Conservation (phyloP, 768 basidiomycete genomes). For the Panaeolus cyanescens region DNA sequence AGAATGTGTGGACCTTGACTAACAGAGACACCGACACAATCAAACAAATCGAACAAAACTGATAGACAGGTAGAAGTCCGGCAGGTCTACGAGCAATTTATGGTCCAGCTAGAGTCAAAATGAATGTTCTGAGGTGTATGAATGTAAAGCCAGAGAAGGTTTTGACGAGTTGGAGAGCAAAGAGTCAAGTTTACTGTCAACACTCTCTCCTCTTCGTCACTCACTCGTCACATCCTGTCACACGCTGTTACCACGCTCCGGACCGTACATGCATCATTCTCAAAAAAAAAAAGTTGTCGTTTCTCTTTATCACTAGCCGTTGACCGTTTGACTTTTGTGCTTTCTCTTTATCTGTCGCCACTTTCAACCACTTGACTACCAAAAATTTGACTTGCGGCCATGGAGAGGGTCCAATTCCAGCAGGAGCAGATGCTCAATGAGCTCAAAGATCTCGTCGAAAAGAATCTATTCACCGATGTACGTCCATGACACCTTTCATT, state of each 20-base stretch:
- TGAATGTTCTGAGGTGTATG: background rate
- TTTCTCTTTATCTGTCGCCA: background rate
- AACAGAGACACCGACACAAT: background rate
- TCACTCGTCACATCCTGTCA: background rate
- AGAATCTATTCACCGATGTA: constrained; percentile 81
- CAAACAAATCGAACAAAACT: background rate
- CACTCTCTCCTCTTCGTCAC: background rate
- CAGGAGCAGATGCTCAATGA: constrained; percentile 96
- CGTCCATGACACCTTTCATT: constrained; percentile 21
- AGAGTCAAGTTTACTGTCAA: background rate
- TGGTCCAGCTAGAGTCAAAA: background rate
- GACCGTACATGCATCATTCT: background rate
- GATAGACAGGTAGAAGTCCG: background rate
- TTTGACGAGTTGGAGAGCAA: background rate
- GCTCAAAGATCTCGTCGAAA: constrained; percentile 89
- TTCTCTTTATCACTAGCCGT: background rate
- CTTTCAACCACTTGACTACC: background rate
- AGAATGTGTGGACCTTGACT: background rate
- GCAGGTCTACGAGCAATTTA: background rate
- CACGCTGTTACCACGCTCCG: background rate
- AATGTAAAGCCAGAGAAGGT: background rate
- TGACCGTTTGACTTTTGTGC: background rate
- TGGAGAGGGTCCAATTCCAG: constrained; percentile 95
- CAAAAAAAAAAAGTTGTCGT: background rate
- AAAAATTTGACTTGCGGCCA: constrained; percentile 27